Base-by-base conservation (phyloP, 2,329 filamentous ascomycete species). In the Alternaria brassicae region DNA sequence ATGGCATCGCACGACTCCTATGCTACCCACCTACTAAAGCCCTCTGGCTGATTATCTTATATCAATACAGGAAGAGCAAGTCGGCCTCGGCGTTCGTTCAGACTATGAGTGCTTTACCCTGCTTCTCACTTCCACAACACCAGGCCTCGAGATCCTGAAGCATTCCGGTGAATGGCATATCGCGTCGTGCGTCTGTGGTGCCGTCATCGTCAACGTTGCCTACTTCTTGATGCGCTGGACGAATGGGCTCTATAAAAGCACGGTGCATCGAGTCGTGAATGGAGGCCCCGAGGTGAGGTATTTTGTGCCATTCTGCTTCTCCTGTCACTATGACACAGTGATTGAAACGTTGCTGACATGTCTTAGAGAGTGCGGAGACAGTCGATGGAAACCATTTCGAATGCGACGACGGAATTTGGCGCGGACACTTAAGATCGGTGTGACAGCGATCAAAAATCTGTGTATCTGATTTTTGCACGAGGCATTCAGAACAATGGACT, bases 171-270 rank as follows among this genome's bases (percentile, higher is more conserved):
- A 64, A 4, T 78, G 75, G 75, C 70, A 72, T 32, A 47, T 66
- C 4, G 72, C 81, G 0, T 61, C 66, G 4, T 80, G 81, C 2
- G 67, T 82, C 1, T 74, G 76, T 1, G 79, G 76, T 1, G 77
- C 82, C 0, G 77, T 84, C 44, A 81, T 85, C 15, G 81, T 85
- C n/a, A 85, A 85, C 52, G 80, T 85, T 17, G 83, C 78, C 6
- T 82, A 85, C 64, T 83, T 80, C 53, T 68, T 85, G 61, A 82
- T 83, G 77, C 77, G 82, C 15, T 82, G 81, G 72, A 84, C 82
- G 1, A 85, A 85, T 54, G 83, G 81, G 17, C 57, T 72, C 44
- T 85, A 83, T 55, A 77, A 82, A 53, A 82, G 79, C 42, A 84
- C 81, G 0, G 77, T 85, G n/a, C 83, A 84, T 60, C 71, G 81